These are phyloP conservation scores for Penicillium italicum DNA, from an alignment of 2,329 filamentous ascomycete genomes.

Conservation along the genomic window DNA sequence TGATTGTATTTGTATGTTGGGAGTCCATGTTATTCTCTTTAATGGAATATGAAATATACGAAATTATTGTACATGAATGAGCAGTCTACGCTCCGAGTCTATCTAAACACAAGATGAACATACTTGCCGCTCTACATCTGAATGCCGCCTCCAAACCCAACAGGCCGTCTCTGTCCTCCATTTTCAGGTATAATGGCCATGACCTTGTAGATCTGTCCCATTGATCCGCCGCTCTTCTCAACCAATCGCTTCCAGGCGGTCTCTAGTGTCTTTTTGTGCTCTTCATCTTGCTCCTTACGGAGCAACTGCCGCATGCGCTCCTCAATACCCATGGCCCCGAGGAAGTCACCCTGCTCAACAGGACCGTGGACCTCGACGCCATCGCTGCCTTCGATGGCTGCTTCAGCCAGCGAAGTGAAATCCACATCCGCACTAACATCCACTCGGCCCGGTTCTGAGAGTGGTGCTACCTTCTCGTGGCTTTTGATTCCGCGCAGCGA, in stretches of 20 bases:
- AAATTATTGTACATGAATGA: conserved; percentile 1
- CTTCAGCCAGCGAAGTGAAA: conserved; percentile 80
- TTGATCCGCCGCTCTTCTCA: conserved; percentile 76
- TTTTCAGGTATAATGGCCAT: conserved; percentile 86
- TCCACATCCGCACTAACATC: conserved; percentile 93
- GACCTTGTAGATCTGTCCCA: conserved; percentile 93
- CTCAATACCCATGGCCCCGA: conserved; percentile 75
- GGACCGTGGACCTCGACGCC: conserved; percentile 91
- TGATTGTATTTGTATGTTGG: neutral
- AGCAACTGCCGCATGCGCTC: conserved; percentile 70
- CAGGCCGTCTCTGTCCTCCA: conserved; percentile 67
- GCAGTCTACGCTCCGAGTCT: neutral
- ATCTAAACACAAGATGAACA: neutral
- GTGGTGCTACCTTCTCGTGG: conserved; percentile 74
- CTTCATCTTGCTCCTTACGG: conserved; percentile 48
- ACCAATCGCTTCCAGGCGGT: conserved; percentile 76
- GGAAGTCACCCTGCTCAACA: conserved; percentile 76
- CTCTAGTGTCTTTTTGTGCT: conserved; percentile 61
- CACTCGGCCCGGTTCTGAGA: conserved; percentile 73
- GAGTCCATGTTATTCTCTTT: neutral
- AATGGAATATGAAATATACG: neutral
- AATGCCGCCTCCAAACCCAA: conserved; percentile 79
- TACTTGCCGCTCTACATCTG: conserved; percentile 18
- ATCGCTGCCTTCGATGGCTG: conserved; percentile 69
- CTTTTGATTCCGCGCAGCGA: conserved; percentile 82